phyloP scores from a whole-genome alignment of 1,284 basidiomycete genomes.

The Agroathelia rolfsii region DNA sequence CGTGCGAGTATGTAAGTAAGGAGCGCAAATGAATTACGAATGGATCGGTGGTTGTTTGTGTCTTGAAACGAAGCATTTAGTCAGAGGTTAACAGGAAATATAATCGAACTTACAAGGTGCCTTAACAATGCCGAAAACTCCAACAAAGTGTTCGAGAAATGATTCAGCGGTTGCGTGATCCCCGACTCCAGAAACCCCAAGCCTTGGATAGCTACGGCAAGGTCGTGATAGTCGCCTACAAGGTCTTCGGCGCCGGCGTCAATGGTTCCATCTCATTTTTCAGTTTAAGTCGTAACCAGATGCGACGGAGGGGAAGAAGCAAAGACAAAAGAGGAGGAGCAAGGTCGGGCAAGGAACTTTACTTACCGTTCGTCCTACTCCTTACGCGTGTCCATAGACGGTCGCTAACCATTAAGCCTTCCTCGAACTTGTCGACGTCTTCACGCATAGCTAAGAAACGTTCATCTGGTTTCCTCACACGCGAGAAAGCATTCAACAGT shows the following conservation, averaged over 20 bases:
- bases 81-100: constrained; percentile 6
- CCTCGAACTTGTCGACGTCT: constrained; percentile 90
- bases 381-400: constrained; percentile 70
- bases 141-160: constrained; percentile 89
- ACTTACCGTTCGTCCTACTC: constrained; percentile 80
- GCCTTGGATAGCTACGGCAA: constrained; percentile 91
- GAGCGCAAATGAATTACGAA: constrained; percentile 87
- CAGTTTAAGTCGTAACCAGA: constrained; percentile 52
- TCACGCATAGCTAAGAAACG: constrained; percentile 89
- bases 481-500: constrained; percentile 88
- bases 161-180: constrained; percentile 92
- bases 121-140: constrained; percentile 85
- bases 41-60: constrained; percentile 79
- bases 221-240: constrained; percentile 92
- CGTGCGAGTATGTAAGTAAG: constrained; percentile 78
- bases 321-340: constrained; percentile 12
- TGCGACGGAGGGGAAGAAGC: constrained; percentile 18
- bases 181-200: constrained; percentile 96
- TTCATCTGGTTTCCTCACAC: constrained; percentile 93
- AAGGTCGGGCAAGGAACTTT: too few relatives aligned
- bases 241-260: constrained; percentile 77
- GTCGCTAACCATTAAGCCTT: constrained; percentile 75
- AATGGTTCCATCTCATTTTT: constrained; percentile 62
- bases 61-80: constrained; percentile 39
- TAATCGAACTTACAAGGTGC: constrained; percentile 51